Percentiles rank a stretch among this genome's conserved stretches.
Conservation (phyloP, 306 rosid genomes). For the Vigna radiata region DNA sequence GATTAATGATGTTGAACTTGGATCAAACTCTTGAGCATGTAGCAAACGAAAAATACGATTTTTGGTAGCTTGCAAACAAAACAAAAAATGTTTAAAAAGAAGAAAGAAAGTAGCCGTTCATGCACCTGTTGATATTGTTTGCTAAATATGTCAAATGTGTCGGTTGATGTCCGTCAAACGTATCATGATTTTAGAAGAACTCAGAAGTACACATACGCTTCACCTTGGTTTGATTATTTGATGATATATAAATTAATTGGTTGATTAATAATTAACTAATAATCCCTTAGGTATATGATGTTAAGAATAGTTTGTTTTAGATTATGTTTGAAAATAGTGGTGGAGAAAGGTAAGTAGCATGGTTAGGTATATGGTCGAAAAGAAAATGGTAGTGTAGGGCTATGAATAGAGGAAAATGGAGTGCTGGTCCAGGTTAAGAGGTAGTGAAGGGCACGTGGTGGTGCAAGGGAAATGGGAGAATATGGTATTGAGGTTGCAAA, state of each 20-base stretch:
- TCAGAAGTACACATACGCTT: constrained; percentile 50
- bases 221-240: constrained; percentile 39
- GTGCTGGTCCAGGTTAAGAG: constrained; percentile 36
- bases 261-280: background rate
- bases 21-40: constrained; percentile 19
- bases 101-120: constrained; percentile 39
- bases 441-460: background rate
- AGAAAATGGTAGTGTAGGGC: constrained; percentile 21
- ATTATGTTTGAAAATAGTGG: constrained; percentile 28
- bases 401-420: constrained; percentile 35
- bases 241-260: background rate
- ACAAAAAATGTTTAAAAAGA: background rate
- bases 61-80: too few relatives aligned
- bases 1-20: constrained; percentile 35
- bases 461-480: too few relatives aligned
- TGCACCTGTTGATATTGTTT: constrained; percentile 43
- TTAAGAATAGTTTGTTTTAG: constrained; percentile 38
- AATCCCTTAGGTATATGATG: constrained; percentile 13
- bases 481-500: constrained; percentile 27
- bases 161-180: constrained; percentile 62
- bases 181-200: constrained; percentile 56
- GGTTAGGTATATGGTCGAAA: constrained; percentile 46
- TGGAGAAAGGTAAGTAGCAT: constrained; percentile 51
- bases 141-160: constrained; percentile 57
- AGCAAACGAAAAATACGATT: too few relatives aligned